These are phyloP conservation scores for Malus hybrid DNA, from an alignment of 331 rosid genomes.

Conservation along the genomic window DNA sequence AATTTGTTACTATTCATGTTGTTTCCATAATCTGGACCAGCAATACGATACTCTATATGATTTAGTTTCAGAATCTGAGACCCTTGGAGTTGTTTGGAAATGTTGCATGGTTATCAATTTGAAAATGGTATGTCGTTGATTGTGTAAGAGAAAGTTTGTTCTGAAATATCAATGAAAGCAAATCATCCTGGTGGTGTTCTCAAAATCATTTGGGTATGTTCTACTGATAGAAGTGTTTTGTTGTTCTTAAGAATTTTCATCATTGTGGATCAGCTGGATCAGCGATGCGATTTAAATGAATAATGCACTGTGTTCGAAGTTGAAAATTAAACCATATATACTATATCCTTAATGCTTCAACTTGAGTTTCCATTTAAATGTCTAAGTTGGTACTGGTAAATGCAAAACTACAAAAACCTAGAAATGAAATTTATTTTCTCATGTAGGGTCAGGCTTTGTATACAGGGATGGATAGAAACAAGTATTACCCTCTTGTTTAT, in stretches of 20 bases:
- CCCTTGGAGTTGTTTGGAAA: neutral
- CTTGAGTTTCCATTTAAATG: neutral
- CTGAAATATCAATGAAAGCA: neutral
- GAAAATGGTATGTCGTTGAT: neutral
- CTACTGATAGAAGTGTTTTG: neutral
- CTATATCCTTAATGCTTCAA: neutral
- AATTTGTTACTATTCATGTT: neutral
- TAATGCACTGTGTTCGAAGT: neutral
- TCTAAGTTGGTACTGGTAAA: neutral
- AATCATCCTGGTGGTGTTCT: neutral
- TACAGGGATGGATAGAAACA: constrained; percentile 30
- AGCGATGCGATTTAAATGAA: neutral
- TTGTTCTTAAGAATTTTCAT: neutral
- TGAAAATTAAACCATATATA: neutral
- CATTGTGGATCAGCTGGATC: neutral
- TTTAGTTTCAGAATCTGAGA: neutral
- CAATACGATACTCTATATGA: neutral
- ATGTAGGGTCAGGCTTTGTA: constrained; percentile 55
- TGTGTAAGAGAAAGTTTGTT: neutral
- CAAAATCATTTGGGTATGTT: neutral
- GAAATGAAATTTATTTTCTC: constrained; percentile 20
- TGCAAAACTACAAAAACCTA: constrained; percentile 12
- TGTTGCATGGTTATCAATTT: neutral
- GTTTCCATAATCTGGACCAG: neutral
- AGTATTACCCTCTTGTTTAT: constrained; percentile 43